Evolutionary conservation across 1,284 basidiomycete genomes (phyloP), one percentile per base, ranked within the genome.

Genomic region (Cerioporus squamosus): DNA sequence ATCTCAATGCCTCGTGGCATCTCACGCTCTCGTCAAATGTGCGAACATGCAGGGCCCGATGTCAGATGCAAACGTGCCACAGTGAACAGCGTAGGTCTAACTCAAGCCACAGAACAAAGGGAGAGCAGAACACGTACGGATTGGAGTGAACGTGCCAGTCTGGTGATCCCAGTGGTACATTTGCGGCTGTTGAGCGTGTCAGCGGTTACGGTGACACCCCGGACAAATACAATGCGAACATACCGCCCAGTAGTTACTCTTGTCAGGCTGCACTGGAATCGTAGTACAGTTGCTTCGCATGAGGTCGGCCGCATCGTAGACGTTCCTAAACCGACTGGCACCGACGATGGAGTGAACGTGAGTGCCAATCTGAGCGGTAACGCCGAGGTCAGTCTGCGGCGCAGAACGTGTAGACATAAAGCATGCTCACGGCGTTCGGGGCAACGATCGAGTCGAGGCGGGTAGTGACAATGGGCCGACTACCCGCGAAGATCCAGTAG

Each of bases 301-400:
- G 40, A 66, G 59, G 39, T 63, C 53, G 47, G 65, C 64, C 40
- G 62, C 61, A 54, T 65, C 60, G 38, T 68, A 66, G 52, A 61
- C 62, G 20, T 54, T 47, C 56, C 63, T 60, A 53, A 70, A 66
- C 42, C 61, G 64, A 53, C 53, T 68, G 24, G 65, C 68, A 24
- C 72, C 72, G 51, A 67, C 64, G 49, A 74, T 54, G 18, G 66
- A 68, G 50, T 74, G 72, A 7, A 65, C 65, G 50, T 74, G 72
- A 18, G 60, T 43, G 33, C 62, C 64, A 40, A 69, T 44, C 66
- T 63, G 50, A 7, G 15, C 6, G 26, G 44, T n/a, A 5, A 10
- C 5, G 10, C 4, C 9, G 44, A 24, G 26, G 14, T 17, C 9
- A 15, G 5, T 2, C 10, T 7, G 5, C 15, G 18, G 26, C 26